These are phyloP conservation scores for Tylopilus felleus DNA, from an alignment of 768 basidiomycete species.

Conservation along the genomic window DNA sequence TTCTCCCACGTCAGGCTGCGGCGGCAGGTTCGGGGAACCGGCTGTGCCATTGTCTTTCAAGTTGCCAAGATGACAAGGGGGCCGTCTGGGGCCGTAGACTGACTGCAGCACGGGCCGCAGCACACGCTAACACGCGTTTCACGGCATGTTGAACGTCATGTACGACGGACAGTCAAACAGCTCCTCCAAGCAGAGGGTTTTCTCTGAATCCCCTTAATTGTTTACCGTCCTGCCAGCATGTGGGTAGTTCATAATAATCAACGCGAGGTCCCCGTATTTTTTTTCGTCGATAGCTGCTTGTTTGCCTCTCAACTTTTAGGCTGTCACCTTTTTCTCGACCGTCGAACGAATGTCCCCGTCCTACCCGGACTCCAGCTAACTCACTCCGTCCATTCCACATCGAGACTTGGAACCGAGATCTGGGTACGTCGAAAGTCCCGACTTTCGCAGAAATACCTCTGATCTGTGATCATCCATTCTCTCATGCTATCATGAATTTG, in stretches of 20 bases:
- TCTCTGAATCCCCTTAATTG: not conserved
- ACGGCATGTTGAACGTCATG: not conserved
- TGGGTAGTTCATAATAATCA: not conserved
- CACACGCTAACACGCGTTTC: not conserved
- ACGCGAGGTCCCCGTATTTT: not conserved
- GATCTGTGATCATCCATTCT: not conserved
- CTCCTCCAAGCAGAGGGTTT: not conserved
- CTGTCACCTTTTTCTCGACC: not conserved
- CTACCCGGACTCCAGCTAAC: not conserved
- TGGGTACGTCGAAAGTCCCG: not conserved
- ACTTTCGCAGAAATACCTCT: not conserved
- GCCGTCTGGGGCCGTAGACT: not conserved
- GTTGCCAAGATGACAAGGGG: not conserved
- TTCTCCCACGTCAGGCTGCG: not conserved
- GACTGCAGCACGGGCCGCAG: not conserved
- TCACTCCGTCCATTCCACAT: not conserved
- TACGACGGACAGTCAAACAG: not conserved
- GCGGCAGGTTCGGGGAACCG: not conserved
- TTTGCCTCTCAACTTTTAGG: not conserved
- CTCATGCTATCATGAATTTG: not conserved
- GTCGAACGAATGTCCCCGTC: not conserved
- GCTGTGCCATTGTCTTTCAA: not conserved
- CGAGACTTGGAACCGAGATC: not conserved
- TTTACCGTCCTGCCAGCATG: not conserved
- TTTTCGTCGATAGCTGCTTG: not conserved